Conservation (phyloP, 2,329 filamentous ascomycete species). For the Furcasterigmium sp. region DNA sequence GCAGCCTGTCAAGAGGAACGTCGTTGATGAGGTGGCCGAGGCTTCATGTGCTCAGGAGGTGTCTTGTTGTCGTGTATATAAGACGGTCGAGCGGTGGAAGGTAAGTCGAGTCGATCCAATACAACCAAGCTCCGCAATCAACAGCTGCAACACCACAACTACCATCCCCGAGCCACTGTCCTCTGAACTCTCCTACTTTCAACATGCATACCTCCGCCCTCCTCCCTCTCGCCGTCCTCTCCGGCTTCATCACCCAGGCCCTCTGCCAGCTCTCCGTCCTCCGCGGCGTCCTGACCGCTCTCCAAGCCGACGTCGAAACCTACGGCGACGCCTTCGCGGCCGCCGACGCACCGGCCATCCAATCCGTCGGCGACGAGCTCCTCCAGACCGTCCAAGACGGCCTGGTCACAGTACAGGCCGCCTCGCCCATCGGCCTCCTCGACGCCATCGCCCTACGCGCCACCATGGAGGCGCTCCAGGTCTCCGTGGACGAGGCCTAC, state of each 20-base stretch:
- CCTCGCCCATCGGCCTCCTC: slow-evolving; percentile 1
- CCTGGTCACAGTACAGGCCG: background rate
- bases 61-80: background rate
- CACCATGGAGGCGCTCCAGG: background rate
- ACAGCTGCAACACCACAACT: too few relatives aligned
- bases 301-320: slow-evolving; percentile 1
- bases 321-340: slow-evolving; percentile 3
- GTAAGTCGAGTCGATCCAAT: too few relatives aligned
- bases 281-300: background rate
- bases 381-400: background rate
- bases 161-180: too few relatives aligned
- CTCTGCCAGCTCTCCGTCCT: background rate
- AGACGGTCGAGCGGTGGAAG: too few relatives aligned
- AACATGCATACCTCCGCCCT: slow-evolving; percentile 1
- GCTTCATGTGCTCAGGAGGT: background rate
- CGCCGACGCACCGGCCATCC: background rate
- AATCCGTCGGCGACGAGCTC: background rate
- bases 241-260: slow-evolving; percentile 1
- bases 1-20: too few relatives aligned
- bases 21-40: background rate
- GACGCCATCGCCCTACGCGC: slow-evolving; percentile 1
- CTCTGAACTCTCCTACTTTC: background rate
- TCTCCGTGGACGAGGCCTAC: background rate
- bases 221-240: background rate
- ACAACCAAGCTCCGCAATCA: background rate